Percentiles rank a stretch among this genome's conserved stretches.
Evolutionary conservation across 495 filamentous ascomycete genomes (phyloP).

Genomic region (Cudoniella acicularis): DNA sequence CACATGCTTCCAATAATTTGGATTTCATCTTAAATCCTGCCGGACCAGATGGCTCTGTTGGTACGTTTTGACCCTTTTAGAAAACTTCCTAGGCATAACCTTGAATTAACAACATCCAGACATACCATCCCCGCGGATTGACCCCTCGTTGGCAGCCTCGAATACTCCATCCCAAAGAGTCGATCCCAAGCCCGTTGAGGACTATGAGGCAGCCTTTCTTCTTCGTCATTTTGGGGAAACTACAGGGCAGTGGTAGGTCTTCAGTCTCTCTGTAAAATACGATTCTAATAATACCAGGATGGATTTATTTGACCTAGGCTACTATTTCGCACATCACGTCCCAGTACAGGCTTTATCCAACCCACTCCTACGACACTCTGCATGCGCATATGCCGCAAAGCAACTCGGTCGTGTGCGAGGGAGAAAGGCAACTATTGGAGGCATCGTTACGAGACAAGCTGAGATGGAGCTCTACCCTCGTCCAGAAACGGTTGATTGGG

Average conservation of each 20-base stretch:
- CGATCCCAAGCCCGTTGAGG: constrained; percentile 36
- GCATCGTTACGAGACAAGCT: constrained; percentile 44
- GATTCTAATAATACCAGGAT: constrained; percentile 45
- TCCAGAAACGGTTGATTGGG: constrained; percentile 49
- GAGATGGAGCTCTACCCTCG: constrained; percentile 44
- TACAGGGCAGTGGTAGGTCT: constrained; percentile 51
- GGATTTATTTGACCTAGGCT: constrained; percentile 59
- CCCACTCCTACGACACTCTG: constrained; percentile 55
- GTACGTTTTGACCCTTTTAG: not conserved
- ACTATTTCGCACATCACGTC: constrained; percentile 57
- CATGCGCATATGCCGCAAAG: constrained; percentile 59
- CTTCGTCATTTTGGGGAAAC: constrained; percentile 60
- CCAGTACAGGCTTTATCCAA: constrained; percentile 54
- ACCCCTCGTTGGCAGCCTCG: constrained; percentile 13
- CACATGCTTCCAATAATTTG: constrained; percentile 43
- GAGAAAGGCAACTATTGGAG: constrained; percentile 45
- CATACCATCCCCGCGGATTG: constrained; percentile 13
- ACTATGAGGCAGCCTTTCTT: constrained; percentile 57
- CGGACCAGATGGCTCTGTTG: constrained; percentile 29
- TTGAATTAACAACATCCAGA: not conserved
- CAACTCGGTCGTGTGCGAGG: constrained; percentile 54
- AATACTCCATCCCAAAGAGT: not conserved
- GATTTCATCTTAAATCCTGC: constrained; percentile 58
- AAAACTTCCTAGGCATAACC: not conserved
- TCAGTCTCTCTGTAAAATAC: not conserved